Base-by-base conservation (phyloP, 257 asterid genomes). In the Nemophila menziesii region DNA sequence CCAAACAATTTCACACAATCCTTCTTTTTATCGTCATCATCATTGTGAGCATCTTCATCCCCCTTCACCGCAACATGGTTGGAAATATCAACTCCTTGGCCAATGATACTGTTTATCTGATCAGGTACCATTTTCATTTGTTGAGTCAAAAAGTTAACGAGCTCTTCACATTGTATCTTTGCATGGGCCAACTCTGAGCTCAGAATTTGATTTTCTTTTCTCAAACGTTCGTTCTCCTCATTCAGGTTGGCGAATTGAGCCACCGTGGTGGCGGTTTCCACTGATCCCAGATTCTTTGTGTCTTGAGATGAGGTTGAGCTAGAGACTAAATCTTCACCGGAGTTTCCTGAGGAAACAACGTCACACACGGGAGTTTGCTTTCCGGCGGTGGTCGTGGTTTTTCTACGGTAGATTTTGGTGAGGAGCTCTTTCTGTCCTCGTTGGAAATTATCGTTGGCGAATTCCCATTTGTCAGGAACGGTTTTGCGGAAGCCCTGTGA, bases 391-490 rank as follows among this genome's bases (percentile, higher is more conserved):
- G 54, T 43, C 14, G 33, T 56, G 0, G 81, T 64, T 56, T 76
- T 86, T 34, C 94, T 72, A 18, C 97, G 94, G 8, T 75, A 78
- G 39, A 86, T 86, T 11, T 58, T 66, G 0, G 66, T 52, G 23
- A 86, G 85, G 43, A 86, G 80, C 40, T 77, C 87, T 18, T 65
- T 70, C 4, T 75, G 65, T 15, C 77, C 94, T 43, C 79, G 80
- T 72, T 60, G 64, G 68, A 86, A 86, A 55, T 70, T 53, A 13
- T 82, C 93, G 40, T 82, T 86, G 22, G 94, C 93, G 12, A 86
- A 86, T 57, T 86, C 97, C 97, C 97, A 86, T 40, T 82, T 82
- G 59, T 86, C 93, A 0, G 94, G 92, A 40, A 77, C 92, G 0
- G 60, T 79, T 48, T 86, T 86, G 0, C 93, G 64, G 19, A 86